Conservation (phyloP, 305 asterid species). For the Andrographis paniculata region DNA sequence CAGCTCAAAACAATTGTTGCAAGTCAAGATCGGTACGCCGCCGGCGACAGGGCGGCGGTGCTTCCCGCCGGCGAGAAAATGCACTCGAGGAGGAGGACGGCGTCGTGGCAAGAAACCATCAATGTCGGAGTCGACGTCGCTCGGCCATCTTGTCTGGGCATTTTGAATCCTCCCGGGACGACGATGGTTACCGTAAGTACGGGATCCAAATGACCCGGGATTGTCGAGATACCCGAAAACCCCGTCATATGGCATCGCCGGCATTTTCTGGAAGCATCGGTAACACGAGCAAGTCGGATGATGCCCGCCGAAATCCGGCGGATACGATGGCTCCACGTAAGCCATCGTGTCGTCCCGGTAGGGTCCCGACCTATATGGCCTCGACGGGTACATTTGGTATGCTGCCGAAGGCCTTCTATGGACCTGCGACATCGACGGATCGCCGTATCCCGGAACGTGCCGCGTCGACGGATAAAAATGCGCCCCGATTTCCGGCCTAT, state of each 20-base stretch:
- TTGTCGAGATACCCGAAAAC: slow-evolving; percentile 24
- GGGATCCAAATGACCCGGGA: slow-evolving; percentile 28
- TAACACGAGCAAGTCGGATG: slow-evolving; percentile 71
- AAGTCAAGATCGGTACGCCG: slow-evolving; percentile 81
- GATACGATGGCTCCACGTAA: slow-evolving; percentile 33
- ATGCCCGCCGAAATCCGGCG: slow-evolving; percentile 36
- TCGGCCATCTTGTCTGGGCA: slow-evolving; percentile 38
- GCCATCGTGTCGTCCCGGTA: slow-evolving; percentile 21
- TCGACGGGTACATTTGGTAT: slow-evolving; percentile 8
- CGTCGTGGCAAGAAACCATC: slow-evolving; percentile 26
- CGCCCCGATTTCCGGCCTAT: slow-evolving; percentile 35
- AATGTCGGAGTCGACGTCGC: slow-evolving; percentile 51
- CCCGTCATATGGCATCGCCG: slow-evolving; percentile 24
- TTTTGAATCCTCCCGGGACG: slow-evolving; percentile 23
- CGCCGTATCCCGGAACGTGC: slow-evolving; percentile 31
- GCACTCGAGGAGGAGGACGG: slow-evolving; percentile 42
- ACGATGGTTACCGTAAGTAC: slow-evolving; percentile 27
- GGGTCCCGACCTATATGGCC: slow-evolving; percentile 29
- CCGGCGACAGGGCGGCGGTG: slow-evolving; percentile 66
- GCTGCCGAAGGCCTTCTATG: slow-evolving; percentile 29
- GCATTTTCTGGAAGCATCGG: slow-evolving; percentile 43
- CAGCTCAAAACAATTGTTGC: slow-evolving; percentile 63
- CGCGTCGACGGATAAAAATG: slow-evolving; percentile 43
- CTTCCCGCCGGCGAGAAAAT: slow-evolving; percentile 27
- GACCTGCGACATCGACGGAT: slow-evolving; percentile 39